These are phyloP conservation scores for Zygosaccharomyces kombuchaensis DNA, from an alignment of 805 yeast genomes.

Conservation along the genomic window DNA sequence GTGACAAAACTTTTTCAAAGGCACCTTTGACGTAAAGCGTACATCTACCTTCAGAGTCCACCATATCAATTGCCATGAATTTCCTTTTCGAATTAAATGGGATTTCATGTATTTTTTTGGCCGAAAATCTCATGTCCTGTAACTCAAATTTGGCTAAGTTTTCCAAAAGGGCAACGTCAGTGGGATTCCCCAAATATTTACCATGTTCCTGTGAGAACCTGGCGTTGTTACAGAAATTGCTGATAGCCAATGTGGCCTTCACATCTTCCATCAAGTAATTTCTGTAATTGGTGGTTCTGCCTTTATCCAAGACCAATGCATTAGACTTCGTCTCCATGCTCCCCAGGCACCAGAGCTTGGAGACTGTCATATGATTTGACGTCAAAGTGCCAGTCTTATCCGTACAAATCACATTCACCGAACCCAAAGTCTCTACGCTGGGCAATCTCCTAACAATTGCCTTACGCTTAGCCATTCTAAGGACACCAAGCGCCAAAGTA, in stretches of 20 bases:
- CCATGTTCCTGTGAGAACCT: constrained; percentile 63
- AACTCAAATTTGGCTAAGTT: constrained; percentile 64
- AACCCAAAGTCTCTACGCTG: constrained; percentile 90
- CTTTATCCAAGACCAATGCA: constrained; percentile 43
- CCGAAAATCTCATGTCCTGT: constrained; percentile 60
- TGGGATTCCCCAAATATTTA: constrained; percentile 83
- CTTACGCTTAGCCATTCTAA: constrained; percentile 90
- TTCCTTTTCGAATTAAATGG: constrained; percentile 84
- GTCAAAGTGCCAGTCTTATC: constrained; percentile 92
- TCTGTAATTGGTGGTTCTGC: constrained; percentile 38
- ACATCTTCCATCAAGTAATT: constrained; percentile 53
- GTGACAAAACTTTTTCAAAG: constrained; percentile 61
- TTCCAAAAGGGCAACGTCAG: constrained; percentile 88
- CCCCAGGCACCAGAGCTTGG: constrained; percentile 74
- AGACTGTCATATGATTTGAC: constrained; percentile 86
- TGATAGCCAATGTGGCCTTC: constrained; percentile 53
- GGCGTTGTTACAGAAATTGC: constrained; percentile 73
- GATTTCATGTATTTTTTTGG: constrained; percentile 59
- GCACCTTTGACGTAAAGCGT: constrained; percentile 87
- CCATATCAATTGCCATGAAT: constrained; percentile 78
- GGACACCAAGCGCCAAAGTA: constrained; percentile 90
- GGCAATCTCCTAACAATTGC: constrained; percentile 95
- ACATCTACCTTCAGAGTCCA: constrained; percentile 52
- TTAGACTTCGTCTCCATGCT: constrained; percentile 40
- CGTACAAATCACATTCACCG: constrained; percentile 88